Percentiles rank a stretch among this genome's conserved stretches.
phyloP scores from a whole-genome alignment of 257 asterid species.

The Thymus mandschuricus region DNA sequence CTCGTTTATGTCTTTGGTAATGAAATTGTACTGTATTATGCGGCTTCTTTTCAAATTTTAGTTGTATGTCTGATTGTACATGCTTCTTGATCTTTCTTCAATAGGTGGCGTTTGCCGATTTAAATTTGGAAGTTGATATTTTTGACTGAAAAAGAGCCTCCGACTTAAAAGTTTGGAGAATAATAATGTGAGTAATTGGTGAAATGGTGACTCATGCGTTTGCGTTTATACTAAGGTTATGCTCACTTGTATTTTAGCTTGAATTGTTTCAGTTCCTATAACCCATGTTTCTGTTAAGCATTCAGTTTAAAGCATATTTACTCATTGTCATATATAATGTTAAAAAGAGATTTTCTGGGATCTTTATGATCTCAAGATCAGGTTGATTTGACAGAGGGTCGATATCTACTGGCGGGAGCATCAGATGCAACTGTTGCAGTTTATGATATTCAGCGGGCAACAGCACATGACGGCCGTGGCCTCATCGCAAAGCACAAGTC shows the following conservation, averaged over 20 bases:
- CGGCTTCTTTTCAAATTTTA: conserved; percentile 3
- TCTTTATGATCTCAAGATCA: conserved; percentile 68
- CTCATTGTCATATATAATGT: conserved; percentile 22
- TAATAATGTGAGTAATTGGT: conserved; percentile 9
- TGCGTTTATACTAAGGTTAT: background rate
- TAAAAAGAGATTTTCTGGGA: conserved; percentile 43
- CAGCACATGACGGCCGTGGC: conserved; percentile 61
- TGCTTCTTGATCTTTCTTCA: conserved; percentile 10
- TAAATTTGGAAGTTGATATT: background rate
- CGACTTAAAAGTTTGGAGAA: background rate
- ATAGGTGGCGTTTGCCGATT: conserved; percentile 17
- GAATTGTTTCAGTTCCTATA: conserved; percentile 11
- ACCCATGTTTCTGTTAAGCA: background rate
- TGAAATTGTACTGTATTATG: background rate
- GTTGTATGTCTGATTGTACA: background rate
- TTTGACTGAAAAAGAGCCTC: background rate
- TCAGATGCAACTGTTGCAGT: conserved; percentile 92
- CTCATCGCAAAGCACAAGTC: conserved; percentile 77
- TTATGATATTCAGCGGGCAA: conserved; percentile 81
- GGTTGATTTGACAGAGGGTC: conserved; percentile 99
- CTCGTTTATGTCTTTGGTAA: background rate
- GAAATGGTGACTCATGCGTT: background rate
- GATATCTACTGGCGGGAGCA: conserved; percentile 86
- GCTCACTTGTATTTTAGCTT: conserved; percentile 21
- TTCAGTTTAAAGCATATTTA: conserved; percentile 23